Base-by-base conservation (phyloP, 2,329 filamentous ascomycete species). In the Colletotrichum paranaense region DNA sequence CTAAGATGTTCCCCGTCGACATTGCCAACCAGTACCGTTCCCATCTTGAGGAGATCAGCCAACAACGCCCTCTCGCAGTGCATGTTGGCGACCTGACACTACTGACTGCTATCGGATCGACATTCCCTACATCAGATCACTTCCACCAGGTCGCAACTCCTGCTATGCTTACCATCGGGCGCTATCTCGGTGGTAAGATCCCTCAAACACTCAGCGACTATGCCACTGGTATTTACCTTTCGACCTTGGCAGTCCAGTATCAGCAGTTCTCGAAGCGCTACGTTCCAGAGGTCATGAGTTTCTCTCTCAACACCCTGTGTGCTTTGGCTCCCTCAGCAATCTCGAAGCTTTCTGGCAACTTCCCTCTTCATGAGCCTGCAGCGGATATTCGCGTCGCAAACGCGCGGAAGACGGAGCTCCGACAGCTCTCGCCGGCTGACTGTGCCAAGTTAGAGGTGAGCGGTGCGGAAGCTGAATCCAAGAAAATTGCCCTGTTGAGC, bases 121-220 rank as follows among this genome's bases (percentile, higher is more conserved):
- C 97, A 66, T 99, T 97, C 79, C 95, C 97, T 5, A 98, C 97
- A 0, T 98, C 95, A 0, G 97, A 99, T 82, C 95, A 98, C 83
- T 99, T 98, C 83, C 97, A 99, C 79, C 93, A 97, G 78, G 94
- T 98, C 46, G 93, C 95, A 53, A 99, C 97, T 1, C 97, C 97
- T 2, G 93, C 96, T 0, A 93, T 95, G 83, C 90, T 98, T 5
- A 89, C 92, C n/a, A 94, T 98, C 82, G 90, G 90, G 14, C 91
- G 94, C 67, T 98, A 94, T 82, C 88, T 99, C 30, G 94, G 93
- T 1, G 91, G 98, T 77, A 94, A 92, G 68, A 87, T 92, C 0
- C 91, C 95, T 0, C 86, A 90, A 56, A 86, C 85, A 8, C 82
- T 94, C 4, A 84, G 88, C 8, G 93, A 97, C 76, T 89, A 94